Percentiles rank a stretch among this genome's conserved stretches.
Conservation (phyloP, 2,329 filamentous ascomycete genomes). For the Conoideocrella luteorostrata region DNA sequence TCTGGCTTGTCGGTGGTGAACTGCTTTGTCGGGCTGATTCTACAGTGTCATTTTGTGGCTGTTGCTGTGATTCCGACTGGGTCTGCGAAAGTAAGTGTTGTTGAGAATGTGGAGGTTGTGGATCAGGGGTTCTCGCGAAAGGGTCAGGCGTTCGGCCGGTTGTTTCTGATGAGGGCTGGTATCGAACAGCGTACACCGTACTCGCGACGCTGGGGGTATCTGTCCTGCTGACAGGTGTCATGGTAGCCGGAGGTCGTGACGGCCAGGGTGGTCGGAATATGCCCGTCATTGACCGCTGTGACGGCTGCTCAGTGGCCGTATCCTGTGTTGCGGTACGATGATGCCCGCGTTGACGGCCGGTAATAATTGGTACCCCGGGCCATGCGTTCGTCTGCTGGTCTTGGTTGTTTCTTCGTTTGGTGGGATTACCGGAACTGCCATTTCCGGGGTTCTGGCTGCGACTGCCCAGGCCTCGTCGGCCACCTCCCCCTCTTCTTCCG, state of each 20-base stretch:
- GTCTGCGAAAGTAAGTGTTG: neutral
- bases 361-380: constrained; percentile 21
- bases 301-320: constrained; percentile 16
- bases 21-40: constrained; percentile 31
- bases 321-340: constrained; percentile 12
- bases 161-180: constrained; percentile 50
- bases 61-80: neutral
- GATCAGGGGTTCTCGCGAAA: constrained; percentile 33
- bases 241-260: constrained; percentile 45
- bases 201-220: constrained; percentile 59
- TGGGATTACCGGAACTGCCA: constrained; percentile 6
- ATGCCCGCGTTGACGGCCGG: constrained; percentile 20
- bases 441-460: constrained; percentile 10
- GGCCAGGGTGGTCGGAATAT: constrained; percentile 50
- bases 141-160: constrained; percentile 40
- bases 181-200: constrained; percentile 57
- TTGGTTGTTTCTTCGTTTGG: neutral
- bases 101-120: constrained; percentile 11
- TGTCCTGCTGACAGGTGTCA: constrained; percentile 53
- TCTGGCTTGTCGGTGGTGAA: constrained; percentile 18
- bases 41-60: constrained; percentile 12
- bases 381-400: constrained; percentile 17
- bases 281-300: constrained; percentile 22
- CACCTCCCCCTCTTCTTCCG: constrained; percentile 10
- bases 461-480: constrained; percentile 25